Conservation (phyloP, 257 asterid species). For the Capsicum baccatum region DNA sequence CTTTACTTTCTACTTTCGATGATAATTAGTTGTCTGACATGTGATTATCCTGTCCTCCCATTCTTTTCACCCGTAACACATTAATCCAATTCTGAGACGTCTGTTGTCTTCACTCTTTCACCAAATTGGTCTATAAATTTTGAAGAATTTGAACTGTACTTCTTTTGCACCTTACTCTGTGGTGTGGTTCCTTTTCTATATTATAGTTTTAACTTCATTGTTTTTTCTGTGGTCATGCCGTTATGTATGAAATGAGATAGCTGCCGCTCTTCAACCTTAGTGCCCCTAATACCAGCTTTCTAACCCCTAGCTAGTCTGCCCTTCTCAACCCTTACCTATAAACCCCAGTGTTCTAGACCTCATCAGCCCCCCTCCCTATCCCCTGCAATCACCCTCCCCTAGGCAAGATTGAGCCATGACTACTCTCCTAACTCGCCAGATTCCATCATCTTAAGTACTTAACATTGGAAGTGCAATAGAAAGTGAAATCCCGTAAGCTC, state of each 20-base stretch:
- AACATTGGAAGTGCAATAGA: background rate
- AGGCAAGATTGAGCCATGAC: slow-evolving; percentile 2
- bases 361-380: background rate
- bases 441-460: background rate
- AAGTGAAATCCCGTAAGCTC: background rate
- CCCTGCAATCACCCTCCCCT: slow-evolving; percentile 11
- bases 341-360: background rate
- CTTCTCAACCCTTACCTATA: background rate
- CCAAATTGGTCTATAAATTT: background rate
- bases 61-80: background rate
- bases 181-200: background rate
- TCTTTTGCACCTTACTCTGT: background rate
- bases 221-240: background rate
- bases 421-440: background rate
- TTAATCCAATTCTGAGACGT: background rate
- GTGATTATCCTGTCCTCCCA: background rate
- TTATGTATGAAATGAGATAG: background rate
- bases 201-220: background rate
- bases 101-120: slow-evolving; percentile 22
- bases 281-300: background rate
- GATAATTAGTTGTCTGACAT: background rate
- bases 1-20: slow-evolving; percentile 14
- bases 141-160: slow-evolving; percentile 4
- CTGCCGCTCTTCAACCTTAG: background rate
- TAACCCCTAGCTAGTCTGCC: background rate